Evolutionary conservation across 2,329 filamentous ascomycete genomes (phyloP).

Genomic region (Colletotrichum coccodes): DNA sequence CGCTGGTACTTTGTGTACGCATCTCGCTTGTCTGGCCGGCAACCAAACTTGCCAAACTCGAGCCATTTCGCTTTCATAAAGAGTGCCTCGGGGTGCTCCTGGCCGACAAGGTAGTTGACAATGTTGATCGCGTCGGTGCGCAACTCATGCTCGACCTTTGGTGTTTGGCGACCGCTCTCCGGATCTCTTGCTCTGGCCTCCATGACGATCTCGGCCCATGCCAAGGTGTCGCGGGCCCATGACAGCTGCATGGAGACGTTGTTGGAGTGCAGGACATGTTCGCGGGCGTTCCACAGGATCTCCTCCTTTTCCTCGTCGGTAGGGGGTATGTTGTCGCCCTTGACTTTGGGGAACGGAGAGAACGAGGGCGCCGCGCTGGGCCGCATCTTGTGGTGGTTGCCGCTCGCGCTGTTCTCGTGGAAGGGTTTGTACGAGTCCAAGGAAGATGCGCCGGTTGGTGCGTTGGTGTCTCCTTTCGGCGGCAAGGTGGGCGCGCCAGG

Average conservation of each 20-base stretch:
- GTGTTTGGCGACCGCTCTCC: constrained; percentile 66
- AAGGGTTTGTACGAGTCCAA: constrained; percentile 51
- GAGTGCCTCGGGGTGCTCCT: constrained; percentile 91
- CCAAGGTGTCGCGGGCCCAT: constrained; percentile 93
- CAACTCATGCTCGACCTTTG: constrained; percentile 88
- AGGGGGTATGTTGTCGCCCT: constrained; percentile 88
- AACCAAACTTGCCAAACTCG: constrained; percentile 96
- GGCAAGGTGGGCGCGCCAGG: constrained; percentile 18
- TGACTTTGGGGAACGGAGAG: constrained; percentile 90
- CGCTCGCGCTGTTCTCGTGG: constrained; percentile 47
- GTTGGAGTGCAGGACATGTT: constrained; percentile 88
- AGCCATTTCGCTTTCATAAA: constrained; percentile 98
- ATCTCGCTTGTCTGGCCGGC: constrained; percentile 91
- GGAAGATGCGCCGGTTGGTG: constrained; percentile 42
- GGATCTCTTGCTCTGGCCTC: constrained; percentile 81
- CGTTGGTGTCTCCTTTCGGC: constrained; percentile 39
- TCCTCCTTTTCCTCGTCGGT: constrained; percentile 95
- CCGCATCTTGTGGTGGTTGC: constrained; percentile 43
- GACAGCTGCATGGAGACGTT: constrained; percentile 96
- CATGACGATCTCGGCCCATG: constrained; percentile 86
- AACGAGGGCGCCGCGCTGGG: constrained; percentile 77
- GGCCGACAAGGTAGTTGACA: constrained; percentile 87
- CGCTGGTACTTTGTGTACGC: constrained; percentile 88
- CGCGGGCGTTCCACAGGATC: constrained; percentile 84
- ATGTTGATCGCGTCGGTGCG: constrained; percentile 91